These are phyloP conservation scores for Kodamaea derodonti DNA, from an alignment of 1,139 yeast species.

Conservation along the genomic window DNA sequence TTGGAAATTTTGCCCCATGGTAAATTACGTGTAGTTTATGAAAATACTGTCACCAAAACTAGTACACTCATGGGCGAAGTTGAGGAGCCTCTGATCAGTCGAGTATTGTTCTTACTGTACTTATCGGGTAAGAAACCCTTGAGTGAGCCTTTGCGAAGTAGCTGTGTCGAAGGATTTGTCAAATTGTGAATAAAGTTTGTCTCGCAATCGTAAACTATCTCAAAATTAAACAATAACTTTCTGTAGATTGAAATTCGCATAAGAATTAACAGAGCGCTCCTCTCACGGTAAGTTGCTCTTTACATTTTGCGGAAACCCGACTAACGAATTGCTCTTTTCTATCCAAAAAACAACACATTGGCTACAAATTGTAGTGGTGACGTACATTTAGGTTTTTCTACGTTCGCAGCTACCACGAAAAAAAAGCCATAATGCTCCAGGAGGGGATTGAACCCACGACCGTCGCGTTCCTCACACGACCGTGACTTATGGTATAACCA, in stretches of 20 bases:
- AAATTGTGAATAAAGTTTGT: constrained; percentile 10
- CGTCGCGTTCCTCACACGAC: constrained; percentile 57
- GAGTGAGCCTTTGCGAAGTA: constrained; percentile 30
- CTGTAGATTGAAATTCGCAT: too few relatives aligned
- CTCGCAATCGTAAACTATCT: too few relatives aligned
- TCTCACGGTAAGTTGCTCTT: too few relatives aligned
- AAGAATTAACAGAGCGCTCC: too few relatives aligned
- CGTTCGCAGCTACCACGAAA: too few relatives aligned
- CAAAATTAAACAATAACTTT: too few relatives aligned
- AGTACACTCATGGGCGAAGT: constrained; percentile 45
- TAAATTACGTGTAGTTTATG: constrained; percentile 41
- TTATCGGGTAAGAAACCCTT: constrained; percentile 61
- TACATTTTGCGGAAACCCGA: too few relatives aligned
- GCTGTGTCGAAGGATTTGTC: constrained; percentile 29
- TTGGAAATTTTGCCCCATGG: constrained; percentile 48
- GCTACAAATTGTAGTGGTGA: too few relatives aligned
- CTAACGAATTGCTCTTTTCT: too few relatives aligned
- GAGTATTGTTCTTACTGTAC: constrained; percentile 56
- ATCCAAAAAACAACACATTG: too few relatives aligned
- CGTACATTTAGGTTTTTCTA: too few relatives aligned
- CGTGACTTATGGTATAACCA: constrained; percentile 51
- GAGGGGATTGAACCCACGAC: constrained; percentile 57
- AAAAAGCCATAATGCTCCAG: constrained; percentile 45
- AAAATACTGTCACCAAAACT: constrained; percentile 24
- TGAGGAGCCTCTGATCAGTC: constrained; percentile 46